phyloP scores from a whole-genome alignment of 2,329 filamentous ascomycete genomes.

The Zymoseptoria pseudotritici region DNA sequence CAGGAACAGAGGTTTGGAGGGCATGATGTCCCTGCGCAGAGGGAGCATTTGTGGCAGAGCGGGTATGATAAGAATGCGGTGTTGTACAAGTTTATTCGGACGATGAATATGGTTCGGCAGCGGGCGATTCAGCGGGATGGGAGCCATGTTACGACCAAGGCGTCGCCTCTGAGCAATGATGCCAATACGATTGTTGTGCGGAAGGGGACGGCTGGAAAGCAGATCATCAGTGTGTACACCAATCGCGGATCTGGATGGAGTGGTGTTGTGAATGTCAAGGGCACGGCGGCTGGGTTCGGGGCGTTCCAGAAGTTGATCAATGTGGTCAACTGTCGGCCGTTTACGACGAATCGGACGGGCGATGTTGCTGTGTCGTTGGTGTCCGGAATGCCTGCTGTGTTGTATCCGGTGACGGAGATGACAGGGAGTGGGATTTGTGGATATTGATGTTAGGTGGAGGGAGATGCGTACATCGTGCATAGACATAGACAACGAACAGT shows the following conservation, averaged over 20 bases:
- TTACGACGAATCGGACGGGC: constrained; percentile 38
- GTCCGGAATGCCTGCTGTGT: constrained; percentile 7
- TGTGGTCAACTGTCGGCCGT: constrained; percentile 38
- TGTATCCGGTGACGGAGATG: constrained; percentile 12
- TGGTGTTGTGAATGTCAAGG: constrained; percentile 24
- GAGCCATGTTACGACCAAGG: constrained; percentile 34
- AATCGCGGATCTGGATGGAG: constrained; percentile 23
- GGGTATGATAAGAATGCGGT: constrained; percentile 32
- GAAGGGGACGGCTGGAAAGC: constrained; percentile 33
- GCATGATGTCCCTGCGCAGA: constrained; percentile 26
- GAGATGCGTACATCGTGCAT: background rate
- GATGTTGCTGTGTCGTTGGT: constrained; percentile 27
- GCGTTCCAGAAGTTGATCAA: constrained; percentile 28
- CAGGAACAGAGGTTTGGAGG: constrained; percentile 52
- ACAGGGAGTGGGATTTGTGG: constrained; percentile 16
- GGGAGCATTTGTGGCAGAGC: constrained; percentile 32
- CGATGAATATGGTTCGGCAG: constrained; percentile 46
- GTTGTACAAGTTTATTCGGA: constrained; percentile 34
- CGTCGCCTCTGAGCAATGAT: constrained; percentile 32
- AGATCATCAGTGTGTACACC: constrained; percentile 30
- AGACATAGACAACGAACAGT: background rate
- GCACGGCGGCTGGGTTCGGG: constrained; percentile 19
- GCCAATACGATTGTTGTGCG: constrained; percentile 36
- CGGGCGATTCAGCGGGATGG: constrained; percentile 33
- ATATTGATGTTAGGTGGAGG: constrained; percentile 1